A percentile compares a stretch with the other conserved stretches of the same genome.
phyloP scores from a whole-genome alignment of 768 basidiomycete species.

The Mycena galopus region DNA sequence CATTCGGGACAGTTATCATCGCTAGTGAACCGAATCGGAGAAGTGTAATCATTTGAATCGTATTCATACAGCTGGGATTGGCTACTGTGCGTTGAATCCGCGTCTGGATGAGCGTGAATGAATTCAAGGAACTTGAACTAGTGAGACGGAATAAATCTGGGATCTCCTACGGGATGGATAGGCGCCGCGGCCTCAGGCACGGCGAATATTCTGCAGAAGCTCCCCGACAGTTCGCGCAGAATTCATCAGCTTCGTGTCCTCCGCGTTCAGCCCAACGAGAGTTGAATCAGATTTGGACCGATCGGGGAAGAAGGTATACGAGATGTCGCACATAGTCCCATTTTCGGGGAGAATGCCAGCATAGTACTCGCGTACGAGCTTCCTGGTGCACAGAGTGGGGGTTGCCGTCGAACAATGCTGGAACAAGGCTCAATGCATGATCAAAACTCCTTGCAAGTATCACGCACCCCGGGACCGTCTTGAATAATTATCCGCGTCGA shows the following conservation, averaged over 20 bases:
- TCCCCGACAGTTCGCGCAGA: constrained; percentile 12
- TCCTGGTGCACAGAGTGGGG: constrained; percentile 22
- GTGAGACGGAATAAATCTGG: too few relatives aligned
- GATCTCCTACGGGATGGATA: too few relatives aligned
- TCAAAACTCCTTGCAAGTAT: background rate
- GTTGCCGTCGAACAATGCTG: constrained; percentile 29
- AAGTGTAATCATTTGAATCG: too few relatives aligned
- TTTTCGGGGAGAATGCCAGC: constrained; percentile 22
- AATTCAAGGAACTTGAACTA: too few relatives aligned
- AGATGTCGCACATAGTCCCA: constrained; percentile 26
- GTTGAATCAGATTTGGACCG: background rate
- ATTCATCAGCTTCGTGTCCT: constrained; percentile 14
- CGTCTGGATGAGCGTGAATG: too few relatives aligned
- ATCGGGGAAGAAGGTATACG: constrained; percentile 28
- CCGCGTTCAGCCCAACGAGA: background rate
- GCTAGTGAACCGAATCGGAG: too few relatives aligned
- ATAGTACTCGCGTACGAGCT: constrained; percentile 27
- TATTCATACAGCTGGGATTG: too few relatives aligned
- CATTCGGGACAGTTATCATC: too few relatives aligned
- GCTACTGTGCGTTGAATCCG: too few relatives aligned
- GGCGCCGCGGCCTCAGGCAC: background rate
- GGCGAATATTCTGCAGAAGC: constrained; percentile 15
- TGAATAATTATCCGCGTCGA: constrained; percentile 41
- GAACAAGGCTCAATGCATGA: background rate
- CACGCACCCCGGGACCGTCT: constrained; percentile 38